These are phyloP conservation scores for Tubosaeta sp. DNA, from an alignment of 768 basidiomycete species.

Conservation along the genomic window DNA sequence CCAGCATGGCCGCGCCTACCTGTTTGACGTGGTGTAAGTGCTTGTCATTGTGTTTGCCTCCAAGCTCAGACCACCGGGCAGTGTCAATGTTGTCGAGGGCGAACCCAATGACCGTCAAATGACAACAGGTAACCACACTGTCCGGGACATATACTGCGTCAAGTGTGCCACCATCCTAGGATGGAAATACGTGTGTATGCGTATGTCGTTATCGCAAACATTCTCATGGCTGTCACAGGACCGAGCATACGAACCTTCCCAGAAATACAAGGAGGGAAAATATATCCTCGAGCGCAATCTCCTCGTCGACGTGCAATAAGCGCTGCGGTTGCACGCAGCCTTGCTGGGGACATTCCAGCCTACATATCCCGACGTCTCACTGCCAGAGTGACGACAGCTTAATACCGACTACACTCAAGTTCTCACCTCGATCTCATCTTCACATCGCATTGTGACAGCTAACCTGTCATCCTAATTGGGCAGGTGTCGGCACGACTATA, in stretches of 20 bases:
- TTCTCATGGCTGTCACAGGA: slow-evolving; percentile 52
- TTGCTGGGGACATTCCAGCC: slow-evolving; percentile 4
- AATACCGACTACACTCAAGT: slow-evolving; percentile 8
- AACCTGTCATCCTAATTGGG: slow-evolving; percentile 24
- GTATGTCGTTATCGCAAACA: neutral
- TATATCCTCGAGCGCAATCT: slow-evolving; percentile 95
- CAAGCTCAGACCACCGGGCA: slow-evolving; percentile 29
- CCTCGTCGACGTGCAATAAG: slow-evolving; percentile 79
- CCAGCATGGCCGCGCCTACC: slow-evolving; percentile 91
- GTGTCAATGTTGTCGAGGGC: slow-evolving; percentile 89
- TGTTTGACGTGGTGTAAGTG: slow-evolving; percentile 90
- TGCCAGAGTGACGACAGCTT: slow-evolving; percentile 11
- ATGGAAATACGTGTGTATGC: slow-evolving; percentile 87
- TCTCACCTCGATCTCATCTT: slow-evolving; percentile 14
- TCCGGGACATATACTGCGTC: slow-evolving; percentile 91
- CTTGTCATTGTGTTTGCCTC: slow-evolving; percentile 12
- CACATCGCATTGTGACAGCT: slow-evolving; percentile 18
- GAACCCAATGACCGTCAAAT: slow-evolving; percentile 89
- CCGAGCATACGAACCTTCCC: slow-evolving; percentile 80
- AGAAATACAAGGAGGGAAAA: slow-evolving; percentile 99
- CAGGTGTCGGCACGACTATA: slow-evolving; percentile 6
- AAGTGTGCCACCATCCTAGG: slow-evolving; percentile 86
- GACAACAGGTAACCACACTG: slow-evolving; percentile 96
- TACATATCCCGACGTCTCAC: slow-evolving; percentile 10
- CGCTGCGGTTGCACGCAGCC: slow-evolving; percentile 6